A percentile compares a stretch with the other conserved stretches of the same genome.
These are phyloP conservation scores for Ophiocordyceps australis DNA, from an alignment of 2,329 filamentous ascomycete genomes.

Conservation along the genomic window DNA sequence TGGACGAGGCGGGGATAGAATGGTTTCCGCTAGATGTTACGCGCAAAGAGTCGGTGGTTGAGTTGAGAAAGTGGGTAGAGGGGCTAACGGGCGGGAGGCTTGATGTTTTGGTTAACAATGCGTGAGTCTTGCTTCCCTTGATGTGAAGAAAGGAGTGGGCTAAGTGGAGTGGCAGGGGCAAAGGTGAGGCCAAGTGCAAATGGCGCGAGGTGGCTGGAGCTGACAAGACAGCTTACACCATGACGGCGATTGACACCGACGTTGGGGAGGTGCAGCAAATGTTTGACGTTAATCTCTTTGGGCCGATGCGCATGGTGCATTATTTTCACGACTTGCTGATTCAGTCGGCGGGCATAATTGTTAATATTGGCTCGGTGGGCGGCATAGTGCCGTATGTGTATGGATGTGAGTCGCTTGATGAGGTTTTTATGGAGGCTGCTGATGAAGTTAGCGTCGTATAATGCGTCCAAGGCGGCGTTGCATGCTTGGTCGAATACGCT, in stretches of 20 bases:
- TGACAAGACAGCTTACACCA: slow-evolving; percentile 4
- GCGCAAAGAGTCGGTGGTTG: slow-evolving; percentile 7
- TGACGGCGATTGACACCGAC: slow-evolving; percentile 10
- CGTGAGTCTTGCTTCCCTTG: neutral
- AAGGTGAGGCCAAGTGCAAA: slow-evolving; percentile 1
- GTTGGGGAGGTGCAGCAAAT: slow-evolving; percentile 12
- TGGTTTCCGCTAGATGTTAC: slow-evolving; percentile 14
- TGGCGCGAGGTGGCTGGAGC: slow-evolving; percentile 6
- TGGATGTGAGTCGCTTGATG: neutral
- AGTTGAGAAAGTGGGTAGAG: slow-evolving; percentile 4
- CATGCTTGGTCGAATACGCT: slow-evolving; percentile 5
- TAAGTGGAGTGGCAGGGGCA: neutral
- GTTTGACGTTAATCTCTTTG: slow-evolving; percentile 24
- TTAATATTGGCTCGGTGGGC: slow-evolving; percentile 7
- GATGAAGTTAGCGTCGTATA: slow-evolving; percentile 5
- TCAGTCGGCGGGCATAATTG: slow-evolving; percentile 4
- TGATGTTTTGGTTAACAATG: neutral
- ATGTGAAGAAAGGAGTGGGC: neutral
- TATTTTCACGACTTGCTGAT: slow-evolving; percentile 5
- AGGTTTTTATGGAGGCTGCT: neutral
- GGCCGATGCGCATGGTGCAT: slow-evolving; percentile 7
- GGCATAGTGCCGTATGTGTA: slow-evolving; percentile 6
- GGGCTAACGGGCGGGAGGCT: slow-evolving; percentile 4
- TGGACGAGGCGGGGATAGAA: slow-evolving; percentile 6
- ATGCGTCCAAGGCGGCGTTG: slow-evolving; percentile 7